Base-by-base conservation (phyloP, 1,139 yeast genomes). In the Hanseniaspora uvarum region DNA sequence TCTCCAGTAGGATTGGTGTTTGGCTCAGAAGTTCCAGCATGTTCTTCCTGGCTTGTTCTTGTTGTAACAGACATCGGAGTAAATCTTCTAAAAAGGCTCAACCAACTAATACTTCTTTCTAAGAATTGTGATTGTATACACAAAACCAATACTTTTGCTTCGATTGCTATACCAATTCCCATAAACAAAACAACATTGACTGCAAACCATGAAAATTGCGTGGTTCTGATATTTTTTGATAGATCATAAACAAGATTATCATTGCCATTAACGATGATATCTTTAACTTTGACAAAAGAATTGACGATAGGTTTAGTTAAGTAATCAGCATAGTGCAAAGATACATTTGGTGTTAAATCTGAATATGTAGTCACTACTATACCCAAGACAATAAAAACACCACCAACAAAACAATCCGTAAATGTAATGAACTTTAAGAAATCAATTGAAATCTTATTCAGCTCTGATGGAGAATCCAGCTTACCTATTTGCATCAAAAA, bases 41-140 rank as follows among this genome's bases (percentile, higher is more conserved):
- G 19, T n/a, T n/a, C 19, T 34, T 11, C 37, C 6, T 30, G 14
- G 4, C 19, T 16, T 12, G 11, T 12, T 3, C 16, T 6, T n/a
- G 36, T 21, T 2, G 46, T 30, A 14, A 14, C 12, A 14, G 24
- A 14, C 5, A 21, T 55, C 60, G 60, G 46, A 60, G 52, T 34
- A 64, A 53, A 12, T 65, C 65, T 46, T 58, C 23, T 3, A 63
- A 55, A 18, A 65, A 59, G 14, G 63, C 63, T 39, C 59, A 59
- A 34, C 77, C 52, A 63, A 56, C 79, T 76, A 4, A 83, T 74
- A 1, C 78, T 78, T 58, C 81, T 68, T 63, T 89, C 96, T 61
- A 84, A 83, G 12, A 78, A 71, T 65, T 89, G 97, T 0, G 87
- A 78, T 16, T 81, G 74, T 60, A 79, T 78, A 1, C 88, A 83